phyloP scores from a whole-genome alignment of 805 yeast genomes.

The Teunomyces barrocoloradensis region DNA sequence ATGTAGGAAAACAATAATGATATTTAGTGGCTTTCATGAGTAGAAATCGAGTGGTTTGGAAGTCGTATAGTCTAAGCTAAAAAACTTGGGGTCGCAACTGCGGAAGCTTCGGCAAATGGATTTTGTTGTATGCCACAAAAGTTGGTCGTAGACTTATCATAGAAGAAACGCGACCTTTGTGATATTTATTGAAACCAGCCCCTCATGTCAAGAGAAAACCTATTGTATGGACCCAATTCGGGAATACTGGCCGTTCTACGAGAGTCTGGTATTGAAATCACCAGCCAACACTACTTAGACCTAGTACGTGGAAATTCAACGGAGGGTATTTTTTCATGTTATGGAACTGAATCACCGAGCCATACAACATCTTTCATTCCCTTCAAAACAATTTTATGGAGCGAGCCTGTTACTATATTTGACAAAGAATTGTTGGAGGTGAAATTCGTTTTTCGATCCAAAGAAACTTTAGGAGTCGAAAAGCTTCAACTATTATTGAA shows the following conservation, averaged over 20 bases:
- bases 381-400: conserved; percentile 24
- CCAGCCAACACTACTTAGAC: neutral
- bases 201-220: conserved; percentile 6
- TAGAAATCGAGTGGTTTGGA: no score
- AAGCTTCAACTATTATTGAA: neutral
- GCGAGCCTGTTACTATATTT: conserved; percentile 10
- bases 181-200: neutral
- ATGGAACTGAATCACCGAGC: neutral
- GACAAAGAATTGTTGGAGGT: neutral
- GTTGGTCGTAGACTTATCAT: neutral
- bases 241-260: conserved; percentile 3
- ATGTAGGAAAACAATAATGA: no score
- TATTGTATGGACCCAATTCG: conserved; percentile 5
- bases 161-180: neutral
- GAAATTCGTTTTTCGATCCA: conserved; percentile 1
- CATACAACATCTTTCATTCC: conserved; percentile 13
- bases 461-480: neutral
- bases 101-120: neutral
- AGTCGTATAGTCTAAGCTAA: no score
- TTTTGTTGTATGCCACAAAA: neutral
- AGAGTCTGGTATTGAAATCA: conserved; percentile 6
- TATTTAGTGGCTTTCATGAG: no score
- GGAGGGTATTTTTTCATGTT: neutral
- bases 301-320: neutral
- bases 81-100: neutral